phyloP scores from a whole-genome alignment of 2,329 filamentous ascomycete species.

The Zarea fungicola region DNA sequence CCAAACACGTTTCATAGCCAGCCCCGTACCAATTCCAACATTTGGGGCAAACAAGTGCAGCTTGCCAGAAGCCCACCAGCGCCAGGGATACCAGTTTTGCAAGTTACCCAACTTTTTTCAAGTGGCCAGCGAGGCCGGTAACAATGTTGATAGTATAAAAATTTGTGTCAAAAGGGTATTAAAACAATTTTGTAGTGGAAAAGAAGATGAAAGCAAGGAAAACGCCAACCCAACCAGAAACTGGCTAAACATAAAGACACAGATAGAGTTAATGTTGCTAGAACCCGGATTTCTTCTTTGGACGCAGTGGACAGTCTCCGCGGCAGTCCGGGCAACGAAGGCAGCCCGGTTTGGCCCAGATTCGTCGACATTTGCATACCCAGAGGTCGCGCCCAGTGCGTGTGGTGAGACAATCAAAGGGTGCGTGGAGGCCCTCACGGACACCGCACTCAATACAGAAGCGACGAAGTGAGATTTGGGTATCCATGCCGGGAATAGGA shows the following conservation, averaged over 20 bases:
- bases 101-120: not conserved
- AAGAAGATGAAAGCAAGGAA: not conserved
- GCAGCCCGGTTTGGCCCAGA: conserved; percentile 32
- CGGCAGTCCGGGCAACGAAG: conserved; percentile 31
- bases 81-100: not conserved
- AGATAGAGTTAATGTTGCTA: not conserved
- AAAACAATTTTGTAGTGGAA: not conserved
- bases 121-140: not conserved
- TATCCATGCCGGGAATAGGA: conserved; percentile 23
- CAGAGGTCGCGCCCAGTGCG: conserved; percentile 33
- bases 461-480: conserved; percentile 29
- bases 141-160: not conserved
- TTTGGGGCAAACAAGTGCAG: not conserved
- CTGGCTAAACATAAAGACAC: not conserved
- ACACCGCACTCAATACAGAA: conserved; percentile 40
- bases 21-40: not conserved
- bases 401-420: conserved; percentile 33
- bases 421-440: conserved; percentile 30
- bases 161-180: not conserved
- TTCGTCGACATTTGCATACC: conserved; percentile 33
- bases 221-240: not conserved
- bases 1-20: not conserved
- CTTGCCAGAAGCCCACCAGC: conserved; percentile 5
- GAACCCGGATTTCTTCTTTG: conserved; percentile 26
- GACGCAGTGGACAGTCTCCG: conserved; percentile 31